Conservation (phyloP, 768 basidiomycete genomes). For the Lactarius vividus region DNA sequence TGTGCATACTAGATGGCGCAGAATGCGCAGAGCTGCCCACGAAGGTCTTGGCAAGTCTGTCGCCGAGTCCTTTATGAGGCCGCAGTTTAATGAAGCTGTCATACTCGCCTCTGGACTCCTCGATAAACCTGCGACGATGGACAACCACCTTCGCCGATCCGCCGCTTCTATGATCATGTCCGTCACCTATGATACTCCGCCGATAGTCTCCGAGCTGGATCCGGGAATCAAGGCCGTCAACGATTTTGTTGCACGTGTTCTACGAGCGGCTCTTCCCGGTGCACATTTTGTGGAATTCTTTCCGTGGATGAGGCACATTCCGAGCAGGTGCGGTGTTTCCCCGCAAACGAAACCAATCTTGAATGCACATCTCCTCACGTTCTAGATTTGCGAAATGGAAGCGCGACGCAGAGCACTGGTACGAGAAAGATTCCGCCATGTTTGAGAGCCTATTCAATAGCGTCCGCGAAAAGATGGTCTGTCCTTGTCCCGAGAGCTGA, state of each 20-base stretch:
- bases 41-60: conserved; percentile 7
- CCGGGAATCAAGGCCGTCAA: background rate
- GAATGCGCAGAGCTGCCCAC: conserved; percentile 16
- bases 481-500: background rate
- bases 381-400: conserved; percentile 19
- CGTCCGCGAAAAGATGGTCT: conserved; percentile 5
- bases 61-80: background rate
- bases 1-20: conserved; percentile 22
- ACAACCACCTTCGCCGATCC: background rate
- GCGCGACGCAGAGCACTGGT: conserved; percentile 9
- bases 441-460: conserved; percentile 11
- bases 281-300: conserved; percentile 19
- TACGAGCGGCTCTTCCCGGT: conserved; percentile 9
- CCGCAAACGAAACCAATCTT: no score
- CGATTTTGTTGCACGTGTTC: background rate
- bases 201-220: conserved; percentile 2
- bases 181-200: conserved; percentile 15
- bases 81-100: conserved; percentile 9
- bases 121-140: background rate
- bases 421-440: conserved; percentile 9
- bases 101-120: conserved; percentile 4
- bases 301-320: conserved; percentile 20
- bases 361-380: background rate
- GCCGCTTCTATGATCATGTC: conserved; percentile 16
- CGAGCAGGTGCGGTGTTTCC: background rate